These are phyloP conservation scores for Termitomyces sp. DNA, from an alignment of 768 basidiomycete genomes.

Conservation along the genomic window DNA sequence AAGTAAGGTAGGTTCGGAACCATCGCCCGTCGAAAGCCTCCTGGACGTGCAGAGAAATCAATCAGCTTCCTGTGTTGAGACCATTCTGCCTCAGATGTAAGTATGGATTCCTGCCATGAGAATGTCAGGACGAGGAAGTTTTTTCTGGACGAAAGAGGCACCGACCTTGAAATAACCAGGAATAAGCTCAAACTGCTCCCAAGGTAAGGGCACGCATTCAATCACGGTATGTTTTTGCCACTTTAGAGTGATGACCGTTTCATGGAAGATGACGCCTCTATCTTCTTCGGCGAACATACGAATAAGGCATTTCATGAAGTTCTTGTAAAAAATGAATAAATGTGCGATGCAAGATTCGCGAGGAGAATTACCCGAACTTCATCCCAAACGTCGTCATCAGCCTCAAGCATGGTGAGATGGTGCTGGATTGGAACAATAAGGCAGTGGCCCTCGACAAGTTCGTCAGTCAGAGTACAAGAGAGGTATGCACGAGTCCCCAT, in stretches of 20 bases:
- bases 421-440: conserved; percentile 96
- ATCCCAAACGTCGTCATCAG: conserved; percentile 97
- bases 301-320: conserved; percentile 91
- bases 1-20: conserved; percentile 98
- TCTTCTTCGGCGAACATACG: conserved; percentile 90
- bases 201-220: conserved; percentile 90
- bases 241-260: conserved; percentile 84
- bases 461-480: conserved; percentile 83
- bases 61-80: conserved; percentile 97
- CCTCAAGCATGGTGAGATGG: conserved; percentile 84
- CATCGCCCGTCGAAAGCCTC: conserved; percentile 92
- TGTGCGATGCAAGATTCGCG: not conserved
- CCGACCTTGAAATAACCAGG: conserved; percentile 90
- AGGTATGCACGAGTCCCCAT: conserved; percentile 89
- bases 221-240: conserved; percentile 90
- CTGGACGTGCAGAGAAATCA: conserved; percentile 83
- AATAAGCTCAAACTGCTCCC: conserved; percentile 79
- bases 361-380: conserved; percentile 73
- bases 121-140: not conserved
- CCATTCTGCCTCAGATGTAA: conserved; percentile 94
- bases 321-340: conserved; percentile 27
- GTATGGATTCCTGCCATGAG: conserved; percentile 73
- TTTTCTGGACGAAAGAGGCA: not conserved
- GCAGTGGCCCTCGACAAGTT: conserved; percentile 89
- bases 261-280: conserved; percentile 92